Conservation (phyloP, 306 rosid species). For the Vigna unguiculata region DNA sequence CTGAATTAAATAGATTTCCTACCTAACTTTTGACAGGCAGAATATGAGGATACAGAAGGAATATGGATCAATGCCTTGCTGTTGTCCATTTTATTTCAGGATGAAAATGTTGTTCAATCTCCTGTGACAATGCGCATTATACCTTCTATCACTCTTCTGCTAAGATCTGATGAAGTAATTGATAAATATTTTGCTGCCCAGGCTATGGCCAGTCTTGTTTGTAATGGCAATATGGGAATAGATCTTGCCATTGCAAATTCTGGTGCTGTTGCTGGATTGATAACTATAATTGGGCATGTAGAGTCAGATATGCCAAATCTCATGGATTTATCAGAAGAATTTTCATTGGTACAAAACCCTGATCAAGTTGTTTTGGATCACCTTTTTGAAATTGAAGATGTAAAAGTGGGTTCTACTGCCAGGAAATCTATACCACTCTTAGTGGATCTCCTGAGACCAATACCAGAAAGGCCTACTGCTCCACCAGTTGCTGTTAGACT, state of each 20-base stretch:
- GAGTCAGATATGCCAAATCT: slow-evolving; percentile 82
- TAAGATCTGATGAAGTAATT: slow-evolving; percentile 83
- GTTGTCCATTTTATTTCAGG: slow-evolving; percentile 88
- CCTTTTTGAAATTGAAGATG: slow-evolving; percentile 88
- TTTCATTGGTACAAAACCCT: slow-evolving; percentile 77
- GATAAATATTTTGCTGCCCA: slow-evolving; percentile 95
- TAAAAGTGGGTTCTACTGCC: slow-evolving; percentile 82
- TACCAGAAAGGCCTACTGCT: slow-evolving; percentile 93
- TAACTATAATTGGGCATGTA: slow-evolving; percentile 73
- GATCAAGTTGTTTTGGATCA: slow-evolving; percentile 87
- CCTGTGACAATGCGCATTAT: slow-evolving; percentile 74
- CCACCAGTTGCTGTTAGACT: slow-evolving; percentile 91
- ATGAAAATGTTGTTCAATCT: slow-evolving; percentile 63
- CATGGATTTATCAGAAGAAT: slow-evolving; percentile 78
- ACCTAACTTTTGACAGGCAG: slow-evolving; percentile 64
- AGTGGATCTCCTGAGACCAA: slow-evolving; percentile 95
- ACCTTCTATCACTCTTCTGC: slow-evolving; percentile 80
- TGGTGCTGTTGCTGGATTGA: slow-evolving; percentile 89
- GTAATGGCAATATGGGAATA: slow-evolving; percentile 76
- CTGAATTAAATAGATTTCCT: slow-evolving; percentile 43
- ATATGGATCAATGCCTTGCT: slow-evolving; percentile 91
- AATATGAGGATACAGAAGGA: slow-evolving; percentile 86
- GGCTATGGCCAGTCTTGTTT: slow-evolving; percentile 92
- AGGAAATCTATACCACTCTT: slow-evolving; percentile 91
- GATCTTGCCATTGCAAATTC: slow-evolving; percentile 91